Conservation (phyloP, 257 asterid genomes). For the Ilex asprella region DNA sequence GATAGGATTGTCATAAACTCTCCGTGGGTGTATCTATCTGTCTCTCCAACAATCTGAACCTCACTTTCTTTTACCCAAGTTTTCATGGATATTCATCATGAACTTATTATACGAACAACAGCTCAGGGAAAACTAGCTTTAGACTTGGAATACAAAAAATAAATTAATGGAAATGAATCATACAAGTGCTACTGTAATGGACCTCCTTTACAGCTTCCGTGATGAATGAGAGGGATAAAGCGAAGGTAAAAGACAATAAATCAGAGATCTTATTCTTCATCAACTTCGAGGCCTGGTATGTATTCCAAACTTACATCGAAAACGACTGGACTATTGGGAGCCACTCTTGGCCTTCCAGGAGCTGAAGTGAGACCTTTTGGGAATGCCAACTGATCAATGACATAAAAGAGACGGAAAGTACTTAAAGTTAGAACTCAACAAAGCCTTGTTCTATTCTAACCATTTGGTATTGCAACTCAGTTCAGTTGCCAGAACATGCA, state of each 20-base stretch:
- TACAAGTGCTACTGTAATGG: background rate
- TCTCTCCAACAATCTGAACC: no score
- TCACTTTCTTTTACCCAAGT: no score
- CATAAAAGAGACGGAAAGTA: background rate
- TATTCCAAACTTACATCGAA: slow-evolving; percentile 89
- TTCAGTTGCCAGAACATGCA: no score
- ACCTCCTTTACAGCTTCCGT: background rate
- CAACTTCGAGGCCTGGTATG: slow-evolving; percentile 82
- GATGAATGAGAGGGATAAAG: background rate
- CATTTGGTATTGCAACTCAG: no score
- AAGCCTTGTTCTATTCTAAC: no score
- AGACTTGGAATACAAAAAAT: background rate
- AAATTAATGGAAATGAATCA: background rate
- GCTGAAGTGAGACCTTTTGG: slow-evolving; percentile 91
- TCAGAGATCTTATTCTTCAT: slow-evolving; percentile 30
- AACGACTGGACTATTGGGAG: slow-evolving; percentile 74
- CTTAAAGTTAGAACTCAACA: background rate
- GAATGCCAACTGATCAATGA: slow-evolving; percentile 63
- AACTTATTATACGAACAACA: no score
- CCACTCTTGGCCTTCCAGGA: slow-evolving; percentile 96
- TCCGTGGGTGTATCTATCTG: no score
- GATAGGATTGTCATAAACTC: no score
- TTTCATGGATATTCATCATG: no score
- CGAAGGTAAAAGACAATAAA: background rate
- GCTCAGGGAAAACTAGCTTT: background rate